Base-by-base conservation (phyloP, 257 asterid genomes). In the Vinca minor region DNA sequence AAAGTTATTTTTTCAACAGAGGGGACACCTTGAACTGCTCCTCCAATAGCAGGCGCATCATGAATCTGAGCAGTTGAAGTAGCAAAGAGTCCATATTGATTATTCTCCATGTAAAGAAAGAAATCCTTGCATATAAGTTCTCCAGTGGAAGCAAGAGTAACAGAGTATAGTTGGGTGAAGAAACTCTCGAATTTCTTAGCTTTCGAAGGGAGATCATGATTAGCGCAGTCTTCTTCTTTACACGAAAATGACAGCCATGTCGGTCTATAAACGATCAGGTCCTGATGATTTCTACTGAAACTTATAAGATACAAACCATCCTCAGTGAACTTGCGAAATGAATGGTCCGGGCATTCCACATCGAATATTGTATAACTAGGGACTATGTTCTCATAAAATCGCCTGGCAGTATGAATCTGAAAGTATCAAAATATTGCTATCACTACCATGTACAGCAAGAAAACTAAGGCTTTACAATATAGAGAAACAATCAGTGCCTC, bases 101-200 rank as follows among this genome's bases (percentile, higher is more conserved):
- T 85, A 63, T 78, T 81, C 76, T 85, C 96, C 1, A 63, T 36
- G 67, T 93, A 89, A 41, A 93, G 92, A 74, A 93, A 93, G 83
- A 93, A 89, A 49, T 89, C 99, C 75, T 93, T 89, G 94, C 95
- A 87, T 71, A 89, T 86, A 68, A 93, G 87, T 77, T 89, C 99
- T 20, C 95, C 93, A 68, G 81, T 71, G 34, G 91, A 79, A 74
- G 97, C 92, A 67, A 93, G 96, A 50, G 82, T 65, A 68, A 86
- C 86, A 12, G 82, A 74, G 73, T 85, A 87, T 73, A 87, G 66
- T 64, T 87, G 95, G 28, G 90, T 84, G 74, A 93, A 93, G 75
- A 78, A 89, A 76, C 97, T 90, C 79, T 87, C 95, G 38, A 93
- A 93, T 74, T 84, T 93, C 69, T 73, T 84, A 79, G 97, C 83